Evolutionary conservation across 1,139 yeast species (phyloP), one percentile per base, ranked within the genome.

Genomic region (Pneumocystis canis): DNA sequence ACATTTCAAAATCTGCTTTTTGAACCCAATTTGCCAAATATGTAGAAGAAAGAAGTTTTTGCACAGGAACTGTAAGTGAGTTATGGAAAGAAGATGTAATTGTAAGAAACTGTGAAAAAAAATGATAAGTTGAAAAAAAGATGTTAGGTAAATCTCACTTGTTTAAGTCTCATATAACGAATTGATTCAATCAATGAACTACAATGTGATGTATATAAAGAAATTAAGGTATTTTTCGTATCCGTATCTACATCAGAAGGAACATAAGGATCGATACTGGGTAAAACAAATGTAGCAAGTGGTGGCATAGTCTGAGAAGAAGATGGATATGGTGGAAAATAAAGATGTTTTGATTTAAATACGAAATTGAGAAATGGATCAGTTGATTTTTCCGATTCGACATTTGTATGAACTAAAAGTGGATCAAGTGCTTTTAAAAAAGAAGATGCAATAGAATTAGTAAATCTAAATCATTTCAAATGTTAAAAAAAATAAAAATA

Each of bases 161-260:
- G 81, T 65, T 82, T 82, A 64, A 85, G 73, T 66, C 85, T 87
- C 83, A 87, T 80, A 70, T 78, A 84, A 67, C 94, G 77, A 66
- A 88, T 74, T 59, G 83, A 77, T 67, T 85, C 89, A 66, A 86
- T 81, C 59, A 86, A 73, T 4, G 83, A 73, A 57, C 80, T 79
- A 68, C 87, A 83, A 69, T 85, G 87, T 4, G 83, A 78, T 66
- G 79, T 80, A 73, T 87, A 87, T 39, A 83, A 73, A 5, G 83
- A 82, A 65, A 77, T 79, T 60, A 86, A 75, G 0, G 88, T 83
- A 54, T 81, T 83, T 2, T 84, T 84, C 58, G 81, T 78, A 69
- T 84, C 89, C 30, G 72, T 71, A 68, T 85, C 89, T 1, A 78
- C 73, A 40, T 78, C 79, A 11, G 73, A 70, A 0, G 84, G 69